phyloP scores from a whole-genome alignment of 345 rosid genomes.

The Citrus glauca region DNA sequence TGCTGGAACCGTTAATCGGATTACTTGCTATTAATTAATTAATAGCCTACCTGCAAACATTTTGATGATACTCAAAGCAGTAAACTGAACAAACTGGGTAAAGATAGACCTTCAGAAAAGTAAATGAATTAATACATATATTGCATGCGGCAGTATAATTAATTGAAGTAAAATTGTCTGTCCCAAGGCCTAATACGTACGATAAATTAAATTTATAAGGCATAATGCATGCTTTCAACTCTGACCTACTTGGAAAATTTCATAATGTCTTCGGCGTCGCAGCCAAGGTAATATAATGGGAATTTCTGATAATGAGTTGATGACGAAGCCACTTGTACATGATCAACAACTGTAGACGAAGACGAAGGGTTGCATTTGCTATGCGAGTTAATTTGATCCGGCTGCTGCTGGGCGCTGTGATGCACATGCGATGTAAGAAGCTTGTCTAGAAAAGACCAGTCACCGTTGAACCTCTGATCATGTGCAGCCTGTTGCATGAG shows the following conservation, averaged over 20 bases:
- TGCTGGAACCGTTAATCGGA: neutral
- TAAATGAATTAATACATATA: neutral
- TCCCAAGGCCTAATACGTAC: neutral
- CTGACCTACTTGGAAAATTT: slow-evolving; percentile 50
- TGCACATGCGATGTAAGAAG: slow-evolving; percentile 51
- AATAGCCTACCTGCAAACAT: neutral
- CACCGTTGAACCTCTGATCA: slow-evolving; percentile 43
- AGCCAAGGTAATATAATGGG: slow-evolving; percentile 63
- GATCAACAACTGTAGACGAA: neutral
- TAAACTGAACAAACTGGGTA: neutral
- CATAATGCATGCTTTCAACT: neutral
- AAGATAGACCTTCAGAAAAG: neutral
- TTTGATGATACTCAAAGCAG: neutral
- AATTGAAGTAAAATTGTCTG: neutral
- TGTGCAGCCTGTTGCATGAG: slow-evolving; percentile 18
- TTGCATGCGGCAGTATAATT: no score
- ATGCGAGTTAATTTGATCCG: slow-evolving; percentile 1
- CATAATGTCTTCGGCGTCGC: slow-evolving; percentile 35
- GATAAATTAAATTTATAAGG: no score
- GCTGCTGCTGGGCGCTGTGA: slow-evolving; percentile 18
- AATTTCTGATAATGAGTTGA: slow-evolving; percentile 34
- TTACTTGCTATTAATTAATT: neutral
- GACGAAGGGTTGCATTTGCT: slow-evolving; percentile 28
- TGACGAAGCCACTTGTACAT: no score
- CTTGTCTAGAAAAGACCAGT: slow-evolving; percentile 88